Conservation (phyloP, 2,329 filamentous ascomycete genomes). For the Botrytis fragariae region DNA sequence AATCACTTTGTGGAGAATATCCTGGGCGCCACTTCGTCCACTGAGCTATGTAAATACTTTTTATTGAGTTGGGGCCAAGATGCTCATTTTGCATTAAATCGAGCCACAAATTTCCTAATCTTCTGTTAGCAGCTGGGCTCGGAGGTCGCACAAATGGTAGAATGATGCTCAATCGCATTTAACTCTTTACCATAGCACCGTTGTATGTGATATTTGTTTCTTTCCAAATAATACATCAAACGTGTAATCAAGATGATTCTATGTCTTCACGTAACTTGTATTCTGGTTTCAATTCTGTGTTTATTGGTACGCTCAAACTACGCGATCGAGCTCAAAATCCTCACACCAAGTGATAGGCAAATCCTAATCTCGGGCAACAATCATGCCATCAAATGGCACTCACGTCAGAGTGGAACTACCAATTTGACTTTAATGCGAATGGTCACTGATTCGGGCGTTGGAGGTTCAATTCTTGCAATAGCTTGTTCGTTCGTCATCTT, state of each 20-base stretch:
- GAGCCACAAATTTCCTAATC: background rate
- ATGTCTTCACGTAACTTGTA: background rate
- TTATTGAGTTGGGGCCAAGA: background rate
- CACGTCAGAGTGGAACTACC: background rate
- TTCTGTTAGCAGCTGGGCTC: background rate
- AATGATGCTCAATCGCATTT: background rate
- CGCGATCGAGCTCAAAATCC: background rate
- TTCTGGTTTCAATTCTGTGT: background rate
- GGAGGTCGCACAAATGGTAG: background rate
- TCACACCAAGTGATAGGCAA: background rate
- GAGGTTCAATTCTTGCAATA: background rate
- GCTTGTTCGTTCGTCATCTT: constrained; percentile 9
- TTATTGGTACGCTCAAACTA: background rate
- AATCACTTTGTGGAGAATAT: background rate
- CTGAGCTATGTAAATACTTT: background rate
- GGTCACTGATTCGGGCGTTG: background rate
- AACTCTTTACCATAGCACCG: background rate
- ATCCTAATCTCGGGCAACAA: constrained; percentile 1
- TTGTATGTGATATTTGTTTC: background rate
- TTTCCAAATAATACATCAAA: background rate
- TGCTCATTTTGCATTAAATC: background rate
- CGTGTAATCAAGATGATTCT: background rate
- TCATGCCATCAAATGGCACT: background rate
- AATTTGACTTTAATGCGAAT: constrained; percentile 8
- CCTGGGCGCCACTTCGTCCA: background rate